These are phyloP conservation scores for Sanghuangporus sanghuang DNA, from an alignment of 1,284 basidiomycete species.

Conservation along the genomic window DNA sequence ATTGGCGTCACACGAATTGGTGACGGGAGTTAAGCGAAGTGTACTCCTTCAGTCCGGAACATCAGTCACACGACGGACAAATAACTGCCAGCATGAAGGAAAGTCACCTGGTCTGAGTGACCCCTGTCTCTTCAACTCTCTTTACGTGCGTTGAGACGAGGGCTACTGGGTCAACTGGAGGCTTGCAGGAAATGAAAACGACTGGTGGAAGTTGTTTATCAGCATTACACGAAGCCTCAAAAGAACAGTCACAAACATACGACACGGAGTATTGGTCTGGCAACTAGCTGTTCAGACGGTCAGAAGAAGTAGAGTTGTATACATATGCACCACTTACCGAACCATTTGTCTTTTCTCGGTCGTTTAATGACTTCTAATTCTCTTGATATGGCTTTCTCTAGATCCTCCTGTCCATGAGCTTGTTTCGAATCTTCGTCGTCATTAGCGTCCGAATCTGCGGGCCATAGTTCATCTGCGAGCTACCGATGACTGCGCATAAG, in stretches of 20 bases:
- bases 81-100: background rate
- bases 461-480: constrained; percentile 71
- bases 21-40: constrained; percentile 65
- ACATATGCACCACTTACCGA: constrained; percentile 44
- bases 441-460: constrained; percentile 27
- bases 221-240: constrained; percentile 4
- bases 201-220: constrained; percentile 37
- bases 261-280: constrained; percentile 71
- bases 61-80: background rate
- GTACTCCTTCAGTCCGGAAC: constrained; percentile 42
- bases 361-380: constrained; percentile 68
- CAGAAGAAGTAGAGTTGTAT: background rate
- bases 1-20: constrained; percentile 61
- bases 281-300: constrained; percentile 50
- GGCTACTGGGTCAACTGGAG: constrained; percentile 71
- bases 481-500: constrained; percentile 26
- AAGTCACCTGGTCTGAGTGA: constrained; percentile 58
- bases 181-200: constrained; percentile 72
- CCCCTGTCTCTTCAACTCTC: constrained; percentile 55
- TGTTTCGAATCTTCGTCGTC: constrained; percentile 29
- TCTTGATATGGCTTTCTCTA: constrained; percentile 66
- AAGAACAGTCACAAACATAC: constrained; percentile 35
- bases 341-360: constrained; percentile 54
- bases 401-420: constrained; percentile 32
- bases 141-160: constrained; percentile 61